phyloP scores from a whole-genome alignment of 345 rosid genomes.

The Bruguiera sexangula region DNA sequence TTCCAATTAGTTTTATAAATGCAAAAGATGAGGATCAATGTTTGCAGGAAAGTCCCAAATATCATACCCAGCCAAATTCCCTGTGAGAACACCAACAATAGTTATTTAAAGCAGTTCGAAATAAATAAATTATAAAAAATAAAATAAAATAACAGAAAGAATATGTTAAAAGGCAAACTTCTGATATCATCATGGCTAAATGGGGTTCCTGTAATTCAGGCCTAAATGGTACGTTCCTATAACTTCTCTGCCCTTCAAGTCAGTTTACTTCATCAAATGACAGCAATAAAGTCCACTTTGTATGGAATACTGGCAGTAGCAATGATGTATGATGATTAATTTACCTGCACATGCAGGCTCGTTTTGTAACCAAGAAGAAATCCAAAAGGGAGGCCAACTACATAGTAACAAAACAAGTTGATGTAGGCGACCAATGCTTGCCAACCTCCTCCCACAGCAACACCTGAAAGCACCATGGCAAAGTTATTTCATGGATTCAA shows the following conservation, averaged over 20 bases:
- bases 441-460: constrained; percentile 98
- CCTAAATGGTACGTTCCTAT: no score
- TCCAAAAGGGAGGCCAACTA: constrained; percentile 72
- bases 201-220: no score
- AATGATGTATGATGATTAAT: not conserved
- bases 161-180: no score
- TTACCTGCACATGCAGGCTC: constrained; percentile 66
- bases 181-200: no score
- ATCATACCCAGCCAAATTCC: constrained; percentile 99
- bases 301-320: no score
- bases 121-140: no score
- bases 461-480: constrained; percentile 40
- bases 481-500: not conserved
- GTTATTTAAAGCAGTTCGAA: not conserved
- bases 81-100: constrained; percentile 29
- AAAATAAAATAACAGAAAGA: no score
- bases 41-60: constrained; percentile 75
- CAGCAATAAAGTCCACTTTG: no score
- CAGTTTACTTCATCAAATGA: no score
- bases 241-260: no score
- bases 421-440: constrained; percentile 85
- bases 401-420: constrained; percentile 74
- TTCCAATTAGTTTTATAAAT: constrained; percentile 78
- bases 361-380: constrained; percentile 76
- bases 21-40: constrained; percentile 57